Evolutionary conservation across 306 rosid genomes (phyloP), one percentile per base, ranked within the genome.

Genomic region (Lagenaria siceraria): DNA sequence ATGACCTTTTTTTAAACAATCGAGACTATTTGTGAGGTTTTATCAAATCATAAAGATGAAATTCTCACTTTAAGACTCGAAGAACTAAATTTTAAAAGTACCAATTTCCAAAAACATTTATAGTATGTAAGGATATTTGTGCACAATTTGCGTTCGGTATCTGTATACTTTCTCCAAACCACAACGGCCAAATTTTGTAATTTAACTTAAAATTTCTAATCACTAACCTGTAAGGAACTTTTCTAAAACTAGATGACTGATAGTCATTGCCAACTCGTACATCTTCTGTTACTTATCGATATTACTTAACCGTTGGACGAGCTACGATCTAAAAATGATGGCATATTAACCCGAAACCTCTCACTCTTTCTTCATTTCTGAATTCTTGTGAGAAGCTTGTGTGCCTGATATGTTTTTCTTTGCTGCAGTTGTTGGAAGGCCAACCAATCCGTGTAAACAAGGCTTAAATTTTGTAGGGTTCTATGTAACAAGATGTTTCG

Each of bases 401-500:
- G 80, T 62, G 79, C 58, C 21, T 40, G 56, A 52, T 75, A 31
- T 40, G 19, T 60, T 74, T 27, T 0, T 84, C 42, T 81, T 60
- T 60, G 61, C 27, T 87, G 90, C 96, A 94, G 98, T 78, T 80
- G 77, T 84, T 94, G 64, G 98, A 94, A 87, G 98, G 96, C 55
- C 94, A 90, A 81, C 62, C 63, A 14, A 88, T 94, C 60, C 94
- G 97, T 0, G 98, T 94, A 85, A 94, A 90, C 88, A 91, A 94
- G 86, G 98, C 98, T 10, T 78, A 62, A 17, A 14, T 49, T 46
- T 33, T 59, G 55, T 40, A 58, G 71, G 71, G 31, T 54, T 55
- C 18, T 66, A 14, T 75, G 53, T 22, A 55, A 35, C 66, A 75
- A 33, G 36, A 71, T 48, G 66, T 55, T 11, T 22, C 21, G 33